Base-by-base conservation (phyloP, 108 stramenopile genomes). In the Stephanodiscus triporus region DNA sequence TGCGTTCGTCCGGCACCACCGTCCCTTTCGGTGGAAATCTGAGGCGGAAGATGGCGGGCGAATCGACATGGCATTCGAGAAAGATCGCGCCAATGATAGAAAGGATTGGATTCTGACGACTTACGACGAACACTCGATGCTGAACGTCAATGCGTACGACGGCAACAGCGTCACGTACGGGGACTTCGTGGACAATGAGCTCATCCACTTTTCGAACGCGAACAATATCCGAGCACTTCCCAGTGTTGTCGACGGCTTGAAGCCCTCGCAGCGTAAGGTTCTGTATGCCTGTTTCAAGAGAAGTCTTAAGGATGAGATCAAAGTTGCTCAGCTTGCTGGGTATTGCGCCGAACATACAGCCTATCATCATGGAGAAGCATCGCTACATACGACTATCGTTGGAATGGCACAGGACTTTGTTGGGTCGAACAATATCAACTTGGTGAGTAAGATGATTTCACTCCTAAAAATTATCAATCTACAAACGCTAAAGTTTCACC, bases 351-450 rank as follows among this genome's bases (percentile, higher is more conserved):
- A 98, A 70, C 93, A 96, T 43, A 95, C 96, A 20, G 93, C 95
- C 6, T 98, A 98, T 70, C 97, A 98, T 81, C 97, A 98, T 71
- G 97, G 97, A 20, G 96, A 98, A 83, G 93, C 85, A 13, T 95
- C 95, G 8, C 78, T 99, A 29, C 93, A 97, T 40, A 72, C 88
- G 22, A 99, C 99, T 27, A 97, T 98, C 47, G 88, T 94, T 58
- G 91, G 89, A 19, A 97, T 98, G 96, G 96, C 96, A 0, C 97
- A 98, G 48, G 91, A 97, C 83, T 98, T 92, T 82, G 91, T 95
- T 34, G 97, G 97, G 0, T 90, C 96, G 3, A 98, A 97, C 68
- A 98, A 98, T 63, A 66, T 98, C 20, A 95, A 95, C 56, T 81
- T 37, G 20, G 51, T 53, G 51, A 42, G 40, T 11, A 42, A 9